Evolutionary conservation across 2,329 filamentous ascomycete species (phyloP).

Genomic region (Parascedosporium putredinis): DNA sequence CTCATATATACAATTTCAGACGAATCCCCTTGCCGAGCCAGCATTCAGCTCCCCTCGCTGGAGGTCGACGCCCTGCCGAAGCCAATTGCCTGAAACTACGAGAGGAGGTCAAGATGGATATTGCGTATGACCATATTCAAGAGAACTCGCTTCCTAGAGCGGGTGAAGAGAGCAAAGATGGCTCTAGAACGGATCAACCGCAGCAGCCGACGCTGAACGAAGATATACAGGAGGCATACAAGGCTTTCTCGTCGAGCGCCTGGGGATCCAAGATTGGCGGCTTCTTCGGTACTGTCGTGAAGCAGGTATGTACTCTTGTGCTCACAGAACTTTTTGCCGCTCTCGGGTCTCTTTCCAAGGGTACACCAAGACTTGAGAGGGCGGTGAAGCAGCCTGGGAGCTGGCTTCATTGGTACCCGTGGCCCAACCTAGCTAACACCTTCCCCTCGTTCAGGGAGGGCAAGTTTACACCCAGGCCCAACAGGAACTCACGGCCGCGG

Average conservation of each 20-base stretch:
- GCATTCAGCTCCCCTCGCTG: too few relatives aligned
- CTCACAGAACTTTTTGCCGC: neutral
- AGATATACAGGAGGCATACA: constrained; percentile 92
- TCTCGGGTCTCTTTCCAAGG: neutral
- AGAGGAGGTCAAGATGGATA: constrained; percentile 82
- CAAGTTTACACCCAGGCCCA: constrained; percentile 73
- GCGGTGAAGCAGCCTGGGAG: too few relatives aligned
- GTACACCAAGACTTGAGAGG: too few relatives aligned
- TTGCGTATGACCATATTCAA: constrained; percentile 93
- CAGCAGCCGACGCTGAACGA: constrained; percentile 57
- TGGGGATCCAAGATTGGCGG: constrained; percentile 87
- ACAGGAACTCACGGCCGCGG: constrained; percentile 71
- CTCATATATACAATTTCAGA: too few relatives aligned
- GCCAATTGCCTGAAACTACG: too few relatives aligned
- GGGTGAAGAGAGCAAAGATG: constrained; percentile 29
- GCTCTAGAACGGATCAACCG: constrained; percentile 28
- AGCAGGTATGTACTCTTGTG: constrained; percentile 52
- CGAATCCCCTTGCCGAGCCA: too few relatives aligned
- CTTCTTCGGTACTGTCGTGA: constrained; percentile 83
- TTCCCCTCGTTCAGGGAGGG: constrained; percentile 49
- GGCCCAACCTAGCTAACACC: too few relatives aligned
- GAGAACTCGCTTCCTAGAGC: constrained; percentile 63
- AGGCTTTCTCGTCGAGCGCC: constrained; percentile 78
- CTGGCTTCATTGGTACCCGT: too few relatives aligned
- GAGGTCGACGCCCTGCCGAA: too few relatives aligned